Evolutionary conservation across 2,329 filamentous ascomycete species (phyloP).

Genomic region (Colletotrichum zoysiae): DNA sequence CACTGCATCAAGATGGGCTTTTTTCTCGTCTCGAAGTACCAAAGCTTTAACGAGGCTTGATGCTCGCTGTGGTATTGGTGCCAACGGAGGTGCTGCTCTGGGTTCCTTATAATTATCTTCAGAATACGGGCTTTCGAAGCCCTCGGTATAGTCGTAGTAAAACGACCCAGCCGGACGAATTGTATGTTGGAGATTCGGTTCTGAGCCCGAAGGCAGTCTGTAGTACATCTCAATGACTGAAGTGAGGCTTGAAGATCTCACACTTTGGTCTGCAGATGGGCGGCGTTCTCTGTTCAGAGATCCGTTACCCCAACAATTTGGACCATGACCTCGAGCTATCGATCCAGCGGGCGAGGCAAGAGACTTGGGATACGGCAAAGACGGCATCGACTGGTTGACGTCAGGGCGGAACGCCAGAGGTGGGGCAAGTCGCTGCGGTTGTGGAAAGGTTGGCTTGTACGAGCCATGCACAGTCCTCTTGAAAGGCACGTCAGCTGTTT

Average conservation of each 20-base stretch:
- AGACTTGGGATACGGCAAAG: slow-evolving; percentile 48
- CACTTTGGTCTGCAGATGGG: slow-evolving; percentile 53
- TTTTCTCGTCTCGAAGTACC: slow-evolving; percentile 46
- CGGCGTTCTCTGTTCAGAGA: slow-evolving; percentile 51
- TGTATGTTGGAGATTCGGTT: slow-evolving; percentile 44
- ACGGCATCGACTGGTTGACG: slow-evolving; percentile 56
- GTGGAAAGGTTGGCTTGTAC: slow-evolving; percentile 55
- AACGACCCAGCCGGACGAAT: slow-evolving; percentile 53
- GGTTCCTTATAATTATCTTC: slow-evolving; percentile 1
- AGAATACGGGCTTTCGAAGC: slow-evolving; percentile 55
- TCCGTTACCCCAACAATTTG: slow-evolving; percentile 40
- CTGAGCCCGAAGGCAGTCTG: slow-evolving; percentile 45
- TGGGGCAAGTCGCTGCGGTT: slow-evolving; percentile 52
- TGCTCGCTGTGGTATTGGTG: slow-evolving; percentile 49
- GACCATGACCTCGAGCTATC: slow-evolving; percentile 43
- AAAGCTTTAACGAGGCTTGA: slow-evolving; percentile 45
- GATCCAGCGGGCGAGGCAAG: slow-evolving; percentile 28
- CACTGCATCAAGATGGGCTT: slow-evolving; percentile 38
- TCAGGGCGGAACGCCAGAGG: slow-evolving; percentile 57
- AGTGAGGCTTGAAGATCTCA: slow-evolving; percentile 62
- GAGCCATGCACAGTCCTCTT: slow-evolving; percentile 61
- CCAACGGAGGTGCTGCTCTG: slow-evolving; percentile 46
- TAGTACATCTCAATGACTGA: slow-evolving; percentile 65
- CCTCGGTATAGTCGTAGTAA: slow-evolving; percentile 68
- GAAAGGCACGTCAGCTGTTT: slow-evolving; percentile 21